Percentiles rank a stretch among this genome's conserved stretches.
These are phyloP conservation scores for Phytopythium kandeliae DNA, from an alignment of 352 stramenopile species.

Conservation along the genomic window DNA sequence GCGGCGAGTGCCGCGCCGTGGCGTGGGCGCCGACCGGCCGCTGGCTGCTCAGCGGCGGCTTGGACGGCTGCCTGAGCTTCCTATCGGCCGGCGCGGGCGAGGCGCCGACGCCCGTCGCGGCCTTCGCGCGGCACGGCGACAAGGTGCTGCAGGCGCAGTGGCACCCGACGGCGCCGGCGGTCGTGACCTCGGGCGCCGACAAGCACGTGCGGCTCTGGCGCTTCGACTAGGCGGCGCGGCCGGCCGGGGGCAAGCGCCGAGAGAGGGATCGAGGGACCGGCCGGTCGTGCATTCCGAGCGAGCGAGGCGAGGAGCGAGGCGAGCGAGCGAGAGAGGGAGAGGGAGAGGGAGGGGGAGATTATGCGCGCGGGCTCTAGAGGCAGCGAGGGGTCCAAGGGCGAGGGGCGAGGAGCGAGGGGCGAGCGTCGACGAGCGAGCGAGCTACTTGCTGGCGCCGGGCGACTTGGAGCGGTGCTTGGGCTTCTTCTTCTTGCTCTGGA, in stretches of 20 bases:
- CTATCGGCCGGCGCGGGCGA: conserved; percentile 8
- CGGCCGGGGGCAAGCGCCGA: background rate
- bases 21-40: conserved; percentile 49
- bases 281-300: background rate
- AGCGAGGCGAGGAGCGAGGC: background rate
- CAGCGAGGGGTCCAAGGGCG: no score
- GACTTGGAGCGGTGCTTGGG: conserved; percentile 75
- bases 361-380: no score
- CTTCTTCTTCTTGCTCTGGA: conserved; percentile 86
- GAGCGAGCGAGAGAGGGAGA: background rate
- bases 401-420: background rate
- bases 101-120: conserved; percentile 24
- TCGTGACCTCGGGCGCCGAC: conserved; percentile 56
- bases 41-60: conserved; percentile 56
- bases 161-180: conserved; percentile 46
- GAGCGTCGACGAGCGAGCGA: background rate
- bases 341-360: no score
- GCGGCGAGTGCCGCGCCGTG: conserved; percentile 55
- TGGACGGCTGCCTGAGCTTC: conserved; percentile 59
- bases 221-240: conserved; percentile 26
- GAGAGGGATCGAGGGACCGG: background rate
- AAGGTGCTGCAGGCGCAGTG: conserved; percentile 68
- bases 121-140: conserved; percentile 51
- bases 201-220: conserved; percentile 65
- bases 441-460: conserved; percentile 54